phyloP scores from a whole-genome alignment of 192 early-diverging fungal genomes.

The Backusella westeae region DNA sequence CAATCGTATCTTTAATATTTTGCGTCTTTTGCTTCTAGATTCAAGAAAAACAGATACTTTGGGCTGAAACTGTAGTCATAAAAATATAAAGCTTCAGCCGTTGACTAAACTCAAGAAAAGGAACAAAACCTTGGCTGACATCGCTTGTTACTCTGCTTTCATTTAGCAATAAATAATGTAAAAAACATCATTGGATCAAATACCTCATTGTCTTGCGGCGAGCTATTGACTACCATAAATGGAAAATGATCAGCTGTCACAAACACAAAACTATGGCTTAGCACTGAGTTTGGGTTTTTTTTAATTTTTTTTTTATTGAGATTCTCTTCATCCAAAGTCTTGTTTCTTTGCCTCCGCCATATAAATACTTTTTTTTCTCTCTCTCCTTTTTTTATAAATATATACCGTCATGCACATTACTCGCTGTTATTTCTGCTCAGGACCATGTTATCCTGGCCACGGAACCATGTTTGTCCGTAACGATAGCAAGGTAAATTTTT shows the following conservation, averaged over 20 bases:
- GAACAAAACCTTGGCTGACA: no score
- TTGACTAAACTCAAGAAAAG: no score
- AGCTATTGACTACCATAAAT: neutral
- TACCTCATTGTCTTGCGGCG: no score
- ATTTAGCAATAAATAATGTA: no score
- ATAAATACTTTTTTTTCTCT: neutral
- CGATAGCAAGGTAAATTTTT: constrained; percentile 80
- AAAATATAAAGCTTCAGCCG: no score
- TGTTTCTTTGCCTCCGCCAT: neutral
- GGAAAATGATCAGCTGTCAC: neutral
- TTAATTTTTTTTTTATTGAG: neutral
- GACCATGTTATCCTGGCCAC: constrained; percentile 95
- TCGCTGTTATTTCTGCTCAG: constrained; percentile 99
- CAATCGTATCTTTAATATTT: no score
- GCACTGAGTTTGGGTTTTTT: neutral
- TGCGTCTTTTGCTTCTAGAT: no score
- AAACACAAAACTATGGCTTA: neutral
- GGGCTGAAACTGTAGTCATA: no score
- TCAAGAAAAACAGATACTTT: no score
- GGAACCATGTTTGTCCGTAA: constrained; percentile 99
- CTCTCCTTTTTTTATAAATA: neutral
- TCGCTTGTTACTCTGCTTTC: no score
- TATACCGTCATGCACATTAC: constrained; percentile 75
- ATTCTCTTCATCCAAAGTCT: neutral
- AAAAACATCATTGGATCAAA: no score